Conservation (phyloP, 108 stramenopile genomes). For the Pseudonitzschia multistriata region DNA sequence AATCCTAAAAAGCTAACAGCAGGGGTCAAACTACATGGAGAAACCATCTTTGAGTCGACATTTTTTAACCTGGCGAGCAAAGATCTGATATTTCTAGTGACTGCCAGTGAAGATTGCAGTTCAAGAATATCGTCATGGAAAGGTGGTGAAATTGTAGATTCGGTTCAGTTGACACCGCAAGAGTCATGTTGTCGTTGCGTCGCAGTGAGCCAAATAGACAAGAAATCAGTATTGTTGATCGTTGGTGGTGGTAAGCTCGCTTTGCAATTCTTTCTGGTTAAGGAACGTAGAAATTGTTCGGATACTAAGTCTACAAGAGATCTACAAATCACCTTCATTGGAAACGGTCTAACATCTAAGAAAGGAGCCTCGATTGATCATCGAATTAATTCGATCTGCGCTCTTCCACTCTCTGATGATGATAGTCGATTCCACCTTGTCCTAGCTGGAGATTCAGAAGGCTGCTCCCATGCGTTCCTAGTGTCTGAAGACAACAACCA, state of each 20-base stretch:
- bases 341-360: conserved; percentile 31
- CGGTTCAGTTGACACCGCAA: conserved; percentile 55
- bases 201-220: conserved; percentile 35
- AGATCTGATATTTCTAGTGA: conserved; percentile 32
- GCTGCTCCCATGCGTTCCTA: conserved; percentile 48
- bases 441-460: conserved; percentile 73
- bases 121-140: conserved; percentile 47
- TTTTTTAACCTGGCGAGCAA: conserved; percentile 35
- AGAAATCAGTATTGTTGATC: conserved; percentile 43
- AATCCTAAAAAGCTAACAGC: conserved; percentile 1
- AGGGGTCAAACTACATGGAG: conserved; percentile 54
- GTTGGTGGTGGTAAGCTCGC: conserved; percentile 69
- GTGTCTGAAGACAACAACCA: conserved; percentile 29
- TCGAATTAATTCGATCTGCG: conserved; percentile 67
- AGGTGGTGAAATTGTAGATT: conserved; percentile 32
- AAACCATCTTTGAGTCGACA: conserved; percentile 60
- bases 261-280: conserved; percentile 62
- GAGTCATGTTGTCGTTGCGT: conserved; percentile 76
- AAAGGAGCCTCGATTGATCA: conserved; percentile 63
- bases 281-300: conserved; percentile 5
- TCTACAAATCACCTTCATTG: conserved; percentile 40
- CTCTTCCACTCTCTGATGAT: conserved; percentile 42
- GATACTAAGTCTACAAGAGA: conserved; percentile 13
- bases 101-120: conserved; percentile 72
- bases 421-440: conserved; percentile 35